Base-by-base conservation (phyloP, 2,329 filamentous ascomycete genomes). In the Tothia fuscella region DNA sequence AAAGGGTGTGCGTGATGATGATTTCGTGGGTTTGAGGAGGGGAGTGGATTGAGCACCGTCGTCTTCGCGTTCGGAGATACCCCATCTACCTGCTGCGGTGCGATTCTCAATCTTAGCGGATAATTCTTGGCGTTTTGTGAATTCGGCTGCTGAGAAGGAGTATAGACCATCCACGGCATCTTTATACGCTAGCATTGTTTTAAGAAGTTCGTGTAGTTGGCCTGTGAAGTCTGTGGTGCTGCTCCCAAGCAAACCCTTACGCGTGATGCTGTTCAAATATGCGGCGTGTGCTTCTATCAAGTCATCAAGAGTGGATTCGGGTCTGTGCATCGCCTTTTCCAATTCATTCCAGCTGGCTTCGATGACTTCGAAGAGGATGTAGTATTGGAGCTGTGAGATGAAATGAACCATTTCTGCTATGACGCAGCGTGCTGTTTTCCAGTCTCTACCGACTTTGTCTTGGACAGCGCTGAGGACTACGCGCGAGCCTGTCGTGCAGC, bases 391-490 rank as follows among this genome's bases (percentile, higher is more conserved):
- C 62, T 98, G 91, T 48, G 86, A 86, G 54, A 96, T 80, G 56
- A 98, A 96, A 59, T 98, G 93, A 13, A 96, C 85, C 91, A 98
- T 98, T 61, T 98, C 93, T 10, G 89, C 88, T 28, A 96, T 78
- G 14, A 80, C 79, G 45, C 88, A 91, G 44, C 89, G 74, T 4
- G 88, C 93, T 12, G 74, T 78, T 58, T 94, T 95, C 91, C 91
- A 98, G 40, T 89, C 82, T 46, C 78, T 68, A 21, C 74, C 74
- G 19, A 93, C 76, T 46, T 75, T 74, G 50, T 81, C 77, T 38
- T 86, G 79, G 3, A 82, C 74, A 24, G 76, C 82, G 47, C 82
- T 80, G 5, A 98, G 73, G 1, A 96, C 87, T n/a, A 89, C 87
- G 46, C 91, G 76, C 3, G 88, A 78, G 33, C 91, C 91, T 0